Base-by-base conservation (phyloP, 257 asterid species). In the Datura wrightii region DNA sequence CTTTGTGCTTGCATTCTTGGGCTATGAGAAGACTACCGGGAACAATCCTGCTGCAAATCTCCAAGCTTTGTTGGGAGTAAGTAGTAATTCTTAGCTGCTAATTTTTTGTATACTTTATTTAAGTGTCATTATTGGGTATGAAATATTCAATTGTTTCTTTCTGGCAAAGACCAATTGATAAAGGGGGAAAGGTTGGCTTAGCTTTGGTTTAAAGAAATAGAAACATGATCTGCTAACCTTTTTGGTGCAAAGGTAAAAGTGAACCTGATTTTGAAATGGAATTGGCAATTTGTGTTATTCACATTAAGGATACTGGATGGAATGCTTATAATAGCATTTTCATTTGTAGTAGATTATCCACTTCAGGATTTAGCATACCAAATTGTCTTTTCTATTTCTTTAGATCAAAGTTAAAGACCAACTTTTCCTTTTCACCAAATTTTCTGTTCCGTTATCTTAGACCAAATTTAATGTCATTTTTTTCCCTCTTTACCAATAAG, bases 31-130 rank as follows among this genome's bases (percentile, higher is more conserved):
- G 53, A 89, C 91, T 53, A 89, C 90, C 3, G 90, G 91, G 36
- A 90, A 86, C 42, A 90, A 90, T 83, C 93, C 93, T 78, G 91
- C 92, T 31, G 91, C 93, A 50, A 90, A 89, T 50, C 90, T 89
- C 78, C 79, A 85, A 85, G 90, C 92, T 62, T 84, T 89, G 2
- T 83, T 89, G 60, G 92, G 92, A 85, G 90, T 88, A 88, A 80
- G 84, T 36, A 83, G 83, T 24, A 16, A 42, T 60, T 54, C 65
- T 39, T 44, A 4, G 16, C 83, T 46, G 2, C 34, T 7, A 11
- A 10, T 58, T 46, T 53, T 62, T 24, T 15, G 2, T 60, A 56
- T 56, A 56, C 63, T 8, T 54, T 54, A 54, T 18, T 14, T 13
- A 65, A 11, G 74, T n/a, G 74, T 36, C 15, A 66, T 66, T 39